Percentiles rank a stretch among this genome's conserved stretches.
These are phyloP conservation scores for Acacia melanoxylon DNA, from an alignment of 306 rosid species.

Conservation along the genomic window DNA sequence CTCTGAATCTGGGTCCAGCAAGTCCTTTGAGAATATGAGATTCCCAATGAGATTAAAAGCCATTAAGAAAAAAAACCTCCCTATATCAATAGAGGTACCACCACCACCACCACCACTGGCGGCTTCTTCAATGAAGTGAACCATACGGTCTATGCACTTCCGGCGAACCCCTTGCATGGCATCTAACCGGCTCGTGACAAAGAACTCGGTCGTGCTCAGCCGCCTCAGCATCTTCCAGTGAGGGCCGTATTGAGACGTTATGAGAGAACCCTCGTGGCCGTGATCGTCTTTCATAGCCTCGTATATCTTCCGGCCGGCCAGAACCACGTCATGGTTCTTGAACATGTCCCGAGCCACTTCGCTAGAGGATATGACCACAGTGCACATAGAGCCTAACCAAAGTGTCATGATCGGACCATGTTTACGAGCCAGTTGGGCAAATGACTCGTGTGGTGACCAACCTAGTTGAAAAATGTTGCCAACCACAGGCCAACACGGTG, in stretches of 20 bases:
- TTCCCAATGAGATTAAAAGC: conserved; percentile 81
- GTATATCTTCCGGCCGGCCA: conserved; percentile 78
- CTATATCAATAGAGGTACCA: conserved; percentile 46
- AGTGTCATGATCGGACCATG: conserved; percentile 83
- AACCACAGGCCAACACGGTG: conserved; percentile 68
- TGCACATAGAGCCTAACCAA: conserved; percentile 82
- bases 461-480: conserved; percentile 74
- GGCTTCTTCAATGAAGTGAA: conserved; percentile 41
- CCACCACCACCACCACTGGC: neutral
- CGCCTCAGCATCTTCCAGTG: conserved; percentile 85
- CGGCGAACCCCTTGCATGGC: conserved; percentile 45
- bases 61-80: conserved; percentile 70
- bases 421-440: conserved; percentile 49
- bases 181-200: conserved; percentile 56
- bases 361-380: conserved; percentile 69
- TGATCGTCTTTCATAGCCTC: conserved; percentile 73
- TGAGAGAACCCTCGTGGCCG: conserved; percentile 65
- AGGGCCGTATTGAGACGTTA: conserved; percentile 67
- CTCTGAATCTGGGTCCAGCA: conserved; percentile 57
- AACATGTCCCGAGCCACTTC: conserved; percentile 66
- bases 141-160: conserved; percentile 62
- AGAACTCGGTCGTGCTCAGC: conserved; percentile 57
- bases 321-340: conserved; percentile 55
- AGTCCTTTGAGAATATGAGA: conserved; percentile 76
- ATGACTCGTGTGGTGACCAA: conserved; percentile 64